Evolutionary conservation across 495 filamentous ascomycete species (phyloP), one percentile per base, ranked within the genome.

Genomic region (Lepraria neglecta): DNA sequence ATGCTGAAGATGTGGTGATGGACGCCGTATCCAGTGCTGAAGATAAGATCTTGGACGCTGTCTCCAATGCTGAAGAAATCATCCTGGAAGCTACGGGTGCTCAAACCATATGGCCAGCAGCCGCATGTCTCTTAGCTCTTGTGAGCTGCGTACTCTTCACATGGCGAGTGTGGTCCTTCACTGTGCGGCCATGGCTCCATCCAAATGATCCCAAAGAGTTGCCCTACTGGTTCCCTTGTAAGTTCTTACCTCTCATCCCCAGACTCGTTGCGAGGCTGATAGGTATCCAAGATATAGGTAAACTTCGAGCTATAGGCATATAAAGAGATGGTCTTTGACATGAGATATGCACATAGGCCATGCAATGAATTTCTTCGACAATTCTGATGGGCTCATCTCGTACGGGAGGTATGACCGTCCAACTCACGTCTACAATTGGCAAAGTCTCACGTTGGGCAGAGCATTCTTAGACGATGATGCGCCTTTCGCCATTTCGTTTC

Each of bases 101-200:
- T 31, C 48, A 52, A 31, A 52, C 48, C 12, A 52, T 52, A 52
- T 52, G 48, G 48, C 48, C 48, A 31, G 48, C 48, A 52, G 48
- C 48, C 28, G 48, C 48, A 52, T 52, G 48, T 21, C 48, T 52
- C 5, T 33, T 52, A n/a, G 48, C 48, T 31, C 28, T 52, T 31
- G 27, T 52, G 21, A 52, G 48, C 28, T 52, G 48, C 28, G 28
- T 52, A 9, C 48, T 52, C 31, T 52, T 52, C 48, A 52, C 31
- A 28, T 72, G 70, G 70, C 62, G 70, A 47, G 17, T 59, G 2
- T 71, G 67, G 69, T 66, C 53, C 21, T 72, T 72, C 52, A 69
- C 60, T 28, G 48, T 71, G 40, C 51, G 60, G 33, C 67, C 67
- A 11, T 38, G n/a, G 42, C 53, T 72, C 28, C 53, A 67, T 47